phyloP scores from a whole-genome alignment of 1,284 basidiomycete species.

The Heterobasidion irregulare region DNA sequence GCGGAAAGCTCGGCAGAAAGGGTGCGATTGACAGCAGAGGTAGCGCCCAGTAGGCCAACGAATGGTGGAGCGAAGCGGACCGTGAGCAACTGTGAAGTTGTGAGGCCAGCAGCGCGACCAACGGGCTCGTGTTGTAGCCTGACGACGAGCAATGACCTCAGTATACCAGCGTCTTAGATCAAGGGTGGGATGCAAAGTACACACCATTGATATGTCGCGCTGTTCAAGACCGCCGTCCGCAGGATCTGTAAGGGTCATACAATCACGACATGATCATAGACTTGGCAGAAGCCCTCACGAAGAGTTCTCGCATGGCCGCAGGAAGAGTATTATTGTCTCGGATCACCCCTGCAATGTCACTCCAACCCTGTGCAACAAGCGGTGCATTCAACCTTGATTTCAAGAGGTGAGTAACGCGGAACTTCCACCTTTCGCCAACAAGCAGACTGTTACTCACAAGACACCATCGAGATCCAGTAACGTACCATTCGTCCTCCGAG shows the following conservation, averaged over 20 bases:
- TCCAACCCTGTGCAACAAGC: conserved; percentile 16
- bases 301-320: conserved; percentile 18
- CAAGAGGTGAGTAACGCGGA: no score
- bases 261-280: neutral
- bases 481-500: conserved; percentile 12
- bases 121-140: conserved; percentile 36
- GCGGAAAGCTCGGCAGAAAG: conserved; percentile 23
- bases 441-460: conserved; percentile 7
- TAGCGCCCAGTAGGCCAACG: conserved; percentile 3
- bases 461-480: conserved; percentile 17
- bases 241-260: conserved; percentile 13
- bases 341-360: conserved; percentile 14
- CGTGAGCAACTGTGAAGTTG: conserved; percentile 25
- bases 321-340: conserved; percentile 18
- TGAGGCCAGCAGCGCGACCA: conserved; percentile 29
- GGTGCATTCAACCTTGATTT: conserved; percentile 16
- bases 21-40: conserved; percentile 8
- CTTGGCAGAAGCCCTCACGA: conserved; percentile 9
- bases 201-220: conserved; percentile 19
- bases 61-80: conserved; percentile 26
- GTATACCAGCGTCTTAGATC: no score
- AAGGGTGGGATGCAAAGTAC: neutral
- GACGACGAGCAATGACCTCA: neutral
- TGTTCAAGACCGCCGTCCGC: conserved; percentile 18
- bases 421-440: no score